These are phyloP conservation scores for Lactifluus piperatus DNA, from an alignment of 768 basidiomycete species.

Conservation along the genomic window DNA sequence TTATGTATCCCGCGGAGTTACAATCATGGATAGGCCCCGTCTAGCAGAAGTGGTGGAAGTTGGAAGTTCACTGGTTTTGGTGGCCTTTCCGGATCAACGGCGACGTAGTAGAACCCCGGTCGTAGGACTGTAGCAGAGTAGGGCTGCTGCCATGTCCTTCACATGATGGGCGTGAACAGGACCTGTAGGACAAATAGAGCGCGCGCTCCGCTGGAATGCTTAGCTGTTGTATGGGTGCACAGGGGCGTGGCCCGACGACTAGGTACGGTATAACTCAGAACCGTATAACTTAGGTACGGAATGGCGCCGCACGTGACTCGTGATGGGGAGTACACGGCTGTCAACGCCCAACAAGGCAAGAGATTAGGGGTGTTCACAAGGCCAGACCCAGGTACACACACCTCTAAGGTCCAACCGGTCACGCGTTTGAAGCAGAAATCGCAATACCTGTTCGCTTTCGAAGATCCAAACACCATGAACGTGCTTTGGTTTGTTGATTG, in stretches of 20 bases:
- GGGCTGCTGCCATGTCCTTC: background rate
- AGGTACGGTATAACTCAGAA: background rate
- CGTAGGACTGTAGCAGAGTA: background rate
- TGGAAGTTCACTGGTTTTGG: too few relatives aligned
- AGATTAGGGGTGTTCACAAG: constrained; percentile 6
- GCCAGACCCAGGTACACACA: background rate
- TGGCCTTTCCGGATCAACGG: too few relatives aligned
- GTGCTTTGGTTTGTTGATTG: background rate
- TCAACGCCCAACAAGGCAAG: background rate
- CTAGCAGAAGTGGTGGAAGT: too few relatives aligned
- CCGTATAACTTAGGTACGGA: background rate
- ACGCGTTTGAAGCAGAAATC: background rate
- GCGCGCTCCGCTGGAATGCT: background rate
- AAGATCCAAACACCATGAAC: background rate
- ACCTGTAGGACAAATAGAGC: background rate
- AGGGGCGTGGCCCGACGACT: too few relatives aligned
- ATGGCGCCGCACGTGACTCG: background rate
- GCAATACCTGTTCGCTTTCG: background rate
- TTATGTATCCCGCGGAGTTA: background rate
- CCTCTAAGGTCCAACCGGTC: background rate
- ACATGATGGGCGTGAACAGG: background rate
- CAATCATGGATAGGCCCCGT: too few relatives aligned
- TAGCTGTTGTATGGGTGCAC: background rate
- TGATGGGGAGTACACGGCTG: too few relatives aligned
- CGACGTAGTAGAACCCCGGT: background rate